Conservation (phyloP, 495 filamentous ascomycete genomes). For the Penicillium odoratum region DNA sequence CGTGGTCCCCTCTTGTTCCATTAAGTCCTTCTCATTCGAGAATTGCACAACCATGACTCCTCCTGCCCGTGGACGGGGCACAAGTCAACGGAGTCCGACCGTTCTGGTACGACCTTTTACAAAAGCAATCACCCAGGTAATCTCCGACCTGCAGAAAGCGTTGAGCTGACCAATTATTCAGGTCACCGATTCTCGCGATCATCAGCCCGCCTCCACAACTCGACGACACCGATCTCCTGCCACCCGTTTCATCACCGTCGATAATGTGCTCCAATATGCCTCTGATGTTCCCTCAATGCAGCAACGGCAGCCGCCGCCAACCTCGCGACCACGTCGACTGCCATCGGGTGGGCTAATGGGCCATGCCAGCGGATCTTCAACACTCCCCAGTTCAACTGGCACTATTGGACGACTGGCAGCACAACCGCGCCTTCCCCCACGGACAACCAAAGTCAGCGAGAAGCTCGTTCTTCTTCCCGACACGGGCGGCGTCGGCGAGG, state of each 20-base stretch:
- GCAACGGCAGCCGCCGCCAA: slow-evolving; percentile 69
- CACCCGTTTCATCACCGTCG: slow-evolving; percentile 89
- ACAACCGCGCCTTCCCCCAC: slow-evolving; percentile 78
- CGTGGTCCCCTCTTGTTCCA: background rate
- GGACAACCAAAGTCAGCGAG: slow-evolving; percentile 90
- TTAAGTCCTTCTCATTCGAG: background rate
- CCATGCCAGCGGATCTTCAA: slow-evolving; percentile 31
- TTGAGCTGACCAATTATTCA: slow-evolving; percentile 26
- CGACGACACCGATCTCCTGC: slow-evolving; percentile 45
- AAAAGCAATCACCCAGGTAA: slow-evolving; percentile 8
- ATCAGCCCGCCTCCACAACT: slow-evolving; percentile 35
- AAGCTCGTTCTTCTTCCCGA: slow-evolving; percentile 95
- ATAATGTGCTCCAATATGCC: slow-evolving; percentile 91
- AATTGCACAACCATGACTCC: slow-evolving; percentile 29
- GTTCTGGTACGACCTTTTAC: slow-evolving; percentile 46
- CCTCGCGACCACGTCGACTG: slow-evolving; percentile 53
- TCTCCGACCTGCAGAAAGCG: slow-evolving; percentile 7
- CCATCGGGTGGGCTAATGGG: slow-evolving; percentile 27
- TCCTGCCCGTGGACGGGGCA: slow-evolving; percentile 37
- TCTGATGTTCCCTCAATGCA: slow-evolving; percentile 96
- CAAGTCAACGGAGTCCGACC: slow-evolving; percentile 54
- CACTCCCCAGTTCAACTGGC: slow-evolving; percentile 20
- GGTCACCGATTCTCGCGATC: slow-evolving; percentile 63
- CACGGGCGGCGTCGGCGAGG: slow-evolving; percentile 49
- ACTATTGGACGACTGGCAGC: slow-evolving; percentile 43